Evolutionary conservation across 345 rosid species (phyloP).

Genomic region (Citrus inodora): DNA sequence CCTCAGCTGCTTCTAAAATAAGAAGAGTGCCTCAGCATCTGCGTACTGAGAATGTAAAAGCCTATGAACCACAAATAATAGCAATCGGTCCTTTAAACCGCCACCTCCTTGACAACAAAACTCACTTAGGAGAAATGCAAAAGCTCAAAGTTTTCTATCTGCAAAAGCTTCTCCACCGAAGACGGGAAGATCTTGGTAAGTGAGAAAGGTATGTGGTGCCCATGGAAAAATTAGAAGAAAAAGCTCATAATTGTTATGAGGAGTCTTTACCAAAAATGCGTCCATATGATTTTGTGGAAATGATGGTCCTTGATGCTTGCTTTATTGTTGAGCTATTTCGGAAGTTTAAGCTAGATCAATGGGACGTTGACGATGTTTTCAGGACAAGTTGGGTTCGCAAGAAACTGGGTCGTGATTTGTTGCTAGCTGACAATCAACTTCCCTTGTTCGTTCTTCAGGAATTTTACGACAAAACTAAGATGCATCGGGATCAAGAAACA

Average conservation of each 20-base stretch:
- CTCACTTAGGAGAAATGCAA: not conserved
- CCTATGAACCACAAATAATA: slow-evolving; percentile 13
- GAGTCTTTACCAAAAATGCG: too few relatives aligned
- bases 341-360: not conserved
- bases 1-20: too few relatives aligned
- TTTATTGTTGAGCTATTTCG: not conserved
- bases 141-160: not conserved
- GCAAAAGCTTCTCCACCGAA: not conserved
- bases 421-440: not conserved
- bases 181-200: fast-evolving
- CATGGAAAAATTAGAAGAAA: slow-evolving; percentile 15
- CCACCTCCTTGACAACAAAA: not conserved
- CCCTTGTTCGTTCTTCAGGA: slow-evolving; percentile 6
- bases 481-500: not conserved
- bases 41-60: slow-evolving; percentile 1
- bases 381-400: not conserved
- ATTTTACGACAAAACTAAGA: not conserved
- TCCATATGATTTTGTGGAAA: not conserved
- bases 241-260: not conserved
- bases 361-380: too few relatives aligned
- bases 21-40: not conserved
- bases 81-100: too few relatives aligned
- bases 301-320: not conserved
- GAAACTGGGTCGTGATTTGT: not conserved
- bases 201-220: not conserved